Base-by-base conservation (phyloP, 2,329 filamentous ascomycete species). In the Calonectria fujianensis region DNA sequence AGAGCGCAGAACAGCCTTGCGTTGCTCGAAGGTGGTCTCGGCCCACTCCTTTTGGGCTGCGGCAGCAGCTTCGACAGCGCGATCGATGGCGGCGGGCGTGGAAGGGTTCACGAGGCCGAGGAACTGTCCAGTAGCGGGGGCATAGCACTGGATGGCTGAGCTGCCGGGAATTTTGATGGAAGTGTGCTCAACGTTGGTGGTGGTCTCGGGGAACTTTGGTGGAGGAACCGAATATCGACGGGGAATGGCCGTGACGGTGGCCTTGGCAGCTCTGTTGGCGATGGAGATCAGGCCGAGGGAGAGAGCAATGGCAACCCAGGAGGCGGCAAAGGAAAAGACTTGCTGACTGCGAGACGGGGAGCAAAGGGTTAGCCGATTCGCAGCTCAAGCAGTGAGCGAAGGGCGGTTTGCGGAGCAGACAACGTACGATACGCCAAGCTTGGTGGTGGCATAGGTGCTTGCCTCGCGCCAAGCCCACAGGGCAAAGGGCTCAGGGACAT, bases 71-170 rank as follows among this genome's bases (percentile, higher is more conserved):
- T 92, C 90, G 77, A 99, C 91, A 35, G 93, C 93, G 74, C 92
- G 89, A 84, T 99, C 95, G 82, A 99, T 95, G 75, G 92, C 94
- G 72, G 93, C 92, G 2, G 92, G 87, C 1, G 95, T 96, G 11
- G 93, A 92, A 24, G 96, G 95, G 84, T 94, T 95, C 84, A 96
- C 89, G 78, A 91, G 89, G 69, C 95, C 96, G 32, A 99, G 92
- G 74, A 95, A 91, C 81, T 94, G 91, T 76, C 97, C 97, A 31
- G 96, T 98, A 2, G 96, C 96, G 1, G 97, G 97, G 54, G 94
- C 94, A 84, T 97, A 97, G 86, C 95, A 97, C 86, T 95, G 94
- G 74, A 97, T 93, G 10, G 92, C 90, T 1, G 90, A 90, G 50
- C 92, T 92, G 20, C 92, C 92, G 1, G 91, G 83, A n/a, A 91